Evolutionary conservation across 768 basidiomycete genomes (phyloP), one percentile per base, ranked within the genome.

Genomic region (Kwoniella dendrophila): DNA sequence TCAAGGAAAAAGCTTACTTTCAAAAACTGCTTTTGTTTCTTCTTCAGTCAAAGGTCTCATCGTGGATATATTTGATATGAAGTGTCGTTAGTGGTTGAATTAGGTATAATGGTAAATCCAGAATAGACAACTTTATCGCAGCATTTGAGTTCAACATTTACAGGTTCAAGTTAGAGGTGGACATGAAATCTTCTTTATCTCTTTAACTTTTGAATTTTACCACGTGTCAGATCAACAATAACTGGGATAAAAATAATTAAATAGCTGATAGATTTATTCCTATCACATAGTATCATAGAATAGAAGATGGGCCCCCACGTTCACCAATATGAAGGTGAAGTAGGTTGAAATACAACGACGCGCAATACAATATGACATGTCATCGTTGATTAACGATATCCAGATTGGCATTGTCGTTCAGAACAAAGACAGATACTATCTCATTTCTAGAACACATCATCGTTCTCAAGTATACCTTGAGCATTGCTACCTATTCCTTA

Each of bases 11-110:
- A 27, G 30, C 78, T 68, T 50, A 80, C 79, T 99, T 40, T 90
- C 88, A 73, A 98, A 99, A 14, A 98, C 90, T 0, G 89, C 85
- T 78, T 96, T 96, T 72, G 91, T 95, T 81, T 99, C 95, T 62
- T 96, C 93, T 79, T 97, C 91, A 26, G 95, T 97, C 53, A 98
- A 83, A 22, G 95, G 95, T 8, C 95, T 88, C 95, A 97, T 96
- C 40, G 56, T 81, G 65, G 18, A 20, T 52, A 34, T 59, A 22
- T 45, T 5, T 29, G 20, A 18, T 56, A 36, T 54, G 18, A 4
- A 22, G n/a, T n/a, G n/a, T n/a, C n/a, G n/a, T n/a, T n/a, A n/a
- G n/a, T n/a, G n/a, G n/a, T n/a, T n/a, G n/a, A n/a, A n/a, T n/a
- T n/a, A n/a, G n/a, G n/a, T n/a, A n/a, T n/a, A n/a, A n/a, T n/a